These are phyloP conservation scores for Yarrowia bubula DNA, from an alignment of 805 yeast genomes.

Conservation along the genomic window DNA sequence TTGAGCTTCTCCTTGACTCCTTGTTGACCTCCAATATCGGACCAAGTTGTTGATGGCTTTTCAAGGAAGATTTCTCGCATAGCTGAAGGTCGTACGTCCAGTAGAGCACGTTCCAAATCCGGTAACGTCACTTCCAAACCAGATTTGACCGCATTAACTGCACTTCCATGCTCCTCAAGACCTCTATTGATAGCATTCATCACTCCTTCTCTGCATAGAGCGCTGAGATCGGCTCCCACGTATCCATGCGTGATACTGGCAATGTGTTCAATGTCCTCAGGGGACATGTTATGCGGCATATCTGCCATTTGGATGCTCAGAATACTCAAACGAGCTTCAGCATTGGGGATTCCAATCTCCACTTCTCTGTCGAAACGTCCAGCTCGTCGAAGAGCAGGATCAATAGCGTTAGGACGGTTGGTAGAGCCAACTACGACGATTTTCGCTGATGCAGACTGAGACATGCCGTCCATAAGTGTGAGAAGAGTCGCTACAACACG, in stretches of 20 bases:
- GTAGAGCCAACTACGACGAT: slow-evolving; percentile 98
- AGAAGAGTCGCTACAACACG: slow-evolving; percentile 86
- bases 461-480: slow-evolving; percentile 99
- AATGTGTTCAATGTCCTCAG: slow-evolving; percentile 56
- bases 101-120: slow-evolving; percentile 70
- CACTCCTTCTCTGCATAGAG: slow-evolving; percentile 83
- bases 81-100: slow-evolving; percentile 89
- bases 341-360: slow-evolving; percentile 93
- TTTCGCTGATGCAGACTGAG: slow-evolving; percentile 86
- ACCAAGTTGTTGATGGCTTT: slow-evolving; percentile 91
- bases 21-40: slow-evolving; percentile 94
- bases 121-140: slow-evolving; percentile 41
- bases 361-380: slow-evolving; percentile 86
- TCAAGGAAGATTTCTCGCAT: slow-evolving; percentile 95
- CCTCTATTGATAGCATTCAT: slow-evolving; percentile 75
- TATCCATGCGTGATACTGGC: slow-evolving; percentile 90
- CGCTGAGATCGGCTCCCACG: slow-evolving; percentile 93
- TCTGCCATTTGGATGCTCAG: slow-evolving; percentile 57
- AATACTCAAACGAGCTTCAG: slow-evolving; percentile 89
- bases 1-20: slow-evolving; percentile 73
- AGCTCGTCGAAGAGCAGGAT: slow-evolving; percentile 80
- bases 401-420: slow-evolving; percentile 80
- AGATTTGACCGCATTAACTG: not conserved
- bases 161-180: slow-evolving; percentile 35
- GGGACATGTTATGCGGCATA: slow-evolving; percentile 57